These are phyloP conservation scores for Alternaria metachromatica DNA, from an alignment of 2,329 filamentous ascomycete genomes.

Conservation along the genomic window DNA sequence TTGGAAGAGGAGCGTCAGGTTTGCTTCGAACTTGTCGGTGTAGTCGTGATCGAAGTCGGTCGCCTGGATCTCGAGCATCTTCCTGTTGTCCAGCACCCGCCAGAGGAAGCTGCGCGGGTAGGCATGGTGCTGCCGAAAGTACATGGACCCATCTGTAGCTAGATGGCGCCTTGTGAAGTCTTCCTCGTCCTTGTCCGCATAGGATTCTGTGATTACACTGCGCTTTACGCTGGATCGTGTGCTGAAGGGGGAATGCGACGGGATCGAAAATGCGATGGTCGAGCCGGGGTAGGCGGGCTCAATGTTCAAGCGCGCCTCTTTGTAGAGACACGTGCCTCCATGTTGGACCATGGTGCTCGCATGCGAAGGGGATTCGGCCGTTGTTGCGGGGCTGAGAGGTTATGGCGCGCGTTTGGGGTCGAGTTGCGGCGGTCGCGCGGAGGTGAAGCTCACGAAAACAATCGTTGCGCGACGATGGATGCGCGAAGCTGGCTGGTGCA, in stretches of 20 bases:
- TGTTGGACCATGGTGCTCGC: constrained; percentile 72
- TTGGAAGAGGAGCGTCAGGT: constrained; percentile 76
- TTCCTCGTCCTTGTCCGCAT: constrained; percentile 68
- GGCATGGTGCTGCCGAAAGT: constrained; percentile 77
- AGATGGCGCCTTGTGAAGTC: constrained; percentile 75
- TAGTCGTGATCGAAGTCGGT: constrained; percentile 77
- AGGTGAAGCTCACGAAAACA: constrained; percentile 44
- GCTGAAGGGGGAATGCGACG: constrained; percentile 42
- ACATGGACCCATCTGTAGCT: constrained; percentile 78
- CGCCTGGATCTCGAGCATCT: constrained; percentile 80
- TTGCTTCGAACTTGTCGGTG: constrained; percentile 69
- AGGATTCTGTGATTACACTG: constrained; percentile 47
- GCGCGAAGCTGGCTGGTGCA: constrained; percentile 26
- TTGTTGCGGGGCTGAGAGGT: constrained; percentile 7
- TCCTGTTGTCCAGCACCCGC: constrained; percentile 83
- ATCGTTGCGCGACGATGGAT: constrained; percentile 30
- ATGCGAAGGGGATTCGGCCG: constrained; percentile 50
- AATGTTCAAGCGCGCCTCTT: constrained; percentile 85
- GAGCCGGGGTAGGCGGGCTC: constrained; percentile 74
- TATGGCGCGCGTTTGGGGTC: constrained; percentile 18
- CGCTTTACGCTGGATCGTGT: constrained; percentile 41
- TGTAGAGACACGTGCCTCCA: constrained; percentile 74
- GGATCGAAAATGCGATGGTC: constrained; percentile 67
- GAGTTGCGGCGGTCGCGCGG: constrained; percentile 24
- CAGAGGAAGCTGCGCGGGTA: constrained; percentile 88